Evolutionary conservation across 2,329 filamentous ascomycete species (phyloP).

Genomic region (Neoarthrinium moseri): DNA sequence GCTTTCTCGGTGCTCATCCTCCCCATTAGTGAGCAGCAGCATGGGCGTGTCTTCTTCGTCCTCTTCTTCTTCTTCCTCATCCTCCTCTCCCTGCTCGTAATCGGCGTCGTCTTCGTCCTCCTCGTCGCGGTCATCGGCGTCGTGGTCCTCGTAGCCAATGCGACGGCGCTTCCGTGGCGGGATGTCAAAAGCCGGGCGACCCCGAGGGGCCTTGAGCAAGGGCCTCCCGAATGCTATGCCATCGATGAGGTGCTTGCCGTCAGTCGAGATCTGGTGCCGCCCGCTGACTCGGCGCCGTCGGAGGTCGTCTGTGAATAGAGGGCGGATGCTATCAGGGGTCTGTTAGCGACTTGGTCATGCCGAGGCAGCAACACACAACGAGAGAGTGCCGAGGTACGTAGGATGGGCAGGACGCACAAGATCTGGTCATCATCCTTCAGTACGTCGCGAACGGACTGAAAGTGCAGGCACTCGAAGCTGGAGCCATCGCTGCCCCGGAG

Average conservation of each 20-base stretch:
- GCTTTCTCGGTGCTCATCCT: slow-evolving; percentile 17
- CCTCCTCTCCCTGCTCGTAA: slow-evolving; percentile 30
- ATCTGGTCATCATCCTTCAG: slow-evolving; percentile 84
- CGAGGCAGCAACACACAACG: no score
- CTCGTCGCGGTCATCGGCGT: slow-evolving; percentile 24
- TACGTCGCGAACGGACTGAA: slow-evolving; percentile 66
- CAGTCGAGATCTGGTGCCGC: slow-evolving; percentile 74
- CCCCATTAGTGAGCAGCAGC: slow-evolving; percentile 31
- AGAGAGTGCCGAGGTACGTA: no score
- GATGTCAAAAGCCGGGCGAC: slow-evolving; percentile 67
- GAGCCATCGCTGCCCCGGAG: slow-evolving; percentile 53
- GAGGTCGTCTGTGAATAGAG: slow-evolving; percentile 73
- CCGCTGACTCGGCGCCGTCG: slow-evolving; percentile 71
- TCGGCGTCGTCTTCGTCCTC: slow-evolving; percentile 31
- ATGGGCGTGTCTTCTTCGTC: no score
- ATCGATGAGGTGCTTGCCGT: slow-evolving; percentile 81
- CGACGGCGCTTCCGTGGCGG: slow-evolving; percentile 71
- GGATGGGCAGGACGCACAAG: slow-evolving; percentile 51
- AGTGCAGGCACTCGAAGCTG: slow-evolving; percentile 86
- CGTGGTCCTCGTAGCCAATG: slow-evolving; percentile 38
- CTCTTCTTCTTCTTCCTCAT: slow-evolving; percentile 30
- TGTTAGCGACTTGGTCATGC: no score
- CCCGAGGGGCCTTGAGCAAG: slow-evolving; percentile 56
- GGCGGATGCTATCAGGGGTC: slow-evolving; percentile 84
- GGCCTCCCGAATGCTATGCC: slow-evolving; percentile 81